A percentile compares a stretch with the other conserved stretches of the same genome.
phyloP scores from a whole-genome alignment of 2,329 filamentous ascomycete genomes.

The Scortechinia acanthostroma region DNA sequence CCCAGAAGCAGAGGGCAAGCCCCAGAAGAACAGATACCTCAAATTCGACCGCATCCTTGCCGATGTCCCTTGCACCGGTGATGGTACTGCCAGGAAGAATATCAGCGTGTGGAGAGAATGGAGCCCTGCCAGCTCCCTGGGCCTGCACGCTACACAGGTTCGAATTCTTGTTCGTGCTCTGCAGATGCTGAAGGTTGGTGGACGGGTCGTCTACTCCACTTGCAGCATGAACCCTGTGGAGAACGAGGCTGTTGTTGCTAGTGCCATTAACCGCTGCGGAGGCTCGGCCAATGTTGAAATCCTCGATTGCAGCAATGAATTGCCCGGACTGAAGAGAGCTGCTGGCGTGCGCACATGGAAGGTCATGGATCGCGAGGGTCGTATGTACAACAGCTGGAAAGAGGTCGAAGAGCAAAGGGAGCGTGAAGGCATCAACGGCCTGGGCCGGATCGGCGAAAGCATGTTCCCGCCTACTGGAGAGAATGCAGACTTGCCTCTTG shows the following conservation, averaged over 20 bases:
- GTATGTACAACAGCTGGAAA: constrained; percentile 74
- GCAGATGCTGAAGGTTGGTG: constrained; percentile 92
- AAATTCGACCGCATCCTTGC: constrained; percentile 96
- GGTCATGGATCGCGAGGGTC: constrained; percentile 79
- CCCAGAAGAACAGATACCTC: constrained; percentile 62
- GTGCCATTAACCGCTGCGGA: constrained; percentile 84
- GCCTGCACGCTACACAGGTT: constrained; percentile 78
- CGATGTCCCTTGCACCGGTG: constrained; percentile 93
- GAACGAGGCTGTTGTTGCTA: constrained; percentile 85
- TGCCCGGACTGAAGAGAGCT: constrained; percentile 70
- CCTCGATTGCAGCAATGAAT: constrained; percentile 71
- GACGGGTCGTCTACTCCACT: constrained; percentile 92
- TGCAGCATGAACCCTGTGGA: constrained; percentile 98
- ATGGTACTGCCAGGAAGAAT: constrained; percentile 91
- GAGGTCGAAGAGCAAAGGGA: constrained; percentile 68
- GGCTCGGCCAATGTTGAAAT: constrained; percentile 75
- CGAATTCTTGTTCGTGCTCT: constrained; percentile 85
- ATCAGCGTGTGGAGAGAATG: constrained; percentile 90
- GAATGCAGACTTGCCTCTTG: constrained; percentile 66
- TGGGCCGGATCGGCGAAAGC: constrained; percentile 65
- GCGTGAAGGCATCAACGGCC: constrained; percentile 46
- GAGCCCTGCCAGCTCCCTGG: constrained; percentile 79
- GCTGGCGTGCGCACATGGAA: constrained; percentile 78
- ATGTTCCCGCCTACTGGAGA: constrained; percentile 71
- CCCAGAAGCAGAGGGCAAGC: constrained; percentile 36